Evolutionary conservation across 2,329 filamentous ascomycete genomes (phyloP), one percentile per base, ranked within the genome.

Genomic region (Pezicula radicicola): DNA sequence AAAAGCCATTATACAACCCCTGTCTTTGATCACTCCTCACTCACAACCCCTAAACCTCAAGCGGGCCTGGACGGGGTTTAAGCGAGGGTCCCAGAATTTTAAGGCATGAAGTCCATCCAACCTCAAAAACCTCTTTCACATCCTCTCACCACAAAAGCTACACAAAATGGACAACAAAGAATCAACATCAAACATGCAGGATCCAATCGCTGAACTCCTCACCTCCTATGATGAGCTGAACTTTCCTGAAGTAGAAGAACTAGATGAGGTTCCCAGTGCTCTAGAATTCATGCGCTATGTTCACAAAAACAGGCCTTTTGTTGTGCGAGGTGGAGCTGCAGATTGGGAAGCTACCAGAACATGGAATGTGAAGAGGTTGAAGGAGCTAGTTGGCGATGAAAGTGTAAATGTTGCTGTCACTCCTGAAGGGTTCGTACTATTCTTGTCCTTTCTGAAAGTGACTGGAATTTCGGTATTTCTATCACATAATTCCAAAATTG

Each of bases 251-350:
- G 74, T 91, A 51, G 79, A 87, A 43, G 82, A 84, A 59, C 75
- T 91, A 3, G 41, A 73, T 13, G 74, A 80, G 40, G 81, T 86
- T 46, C 89, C 89, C 4, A 88, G 84, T 27, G 80, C 89, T 0
- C 77, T 94, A 6, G 86, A 92, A 63, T 93, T 93, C 66, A 87
- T 91, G 83, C 81, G 87, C 62, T 87, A 84, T 68, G 88, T 92
- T 18, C 78, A 86, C 15, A 77, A 75, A 35, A 94, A 93, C 65
- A 79, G 83, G 1, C 89, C 89, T 0, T 92, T 93, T 60, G 80
- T 93, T 3, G 73, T 92, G 27, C 78, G 86, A 36, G 72, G 76
- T 8, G 87, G 77, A 3, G 87, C 87, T 1, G 64, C 63, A 1
- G 68, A 76, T 35, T 93, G 88, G 87, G 71, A 73, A 37, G 87